Conservation (phyloP, 2,329 filamentous ascomycete genomes). For the Myriosclerotinia curreyana region DNA sequence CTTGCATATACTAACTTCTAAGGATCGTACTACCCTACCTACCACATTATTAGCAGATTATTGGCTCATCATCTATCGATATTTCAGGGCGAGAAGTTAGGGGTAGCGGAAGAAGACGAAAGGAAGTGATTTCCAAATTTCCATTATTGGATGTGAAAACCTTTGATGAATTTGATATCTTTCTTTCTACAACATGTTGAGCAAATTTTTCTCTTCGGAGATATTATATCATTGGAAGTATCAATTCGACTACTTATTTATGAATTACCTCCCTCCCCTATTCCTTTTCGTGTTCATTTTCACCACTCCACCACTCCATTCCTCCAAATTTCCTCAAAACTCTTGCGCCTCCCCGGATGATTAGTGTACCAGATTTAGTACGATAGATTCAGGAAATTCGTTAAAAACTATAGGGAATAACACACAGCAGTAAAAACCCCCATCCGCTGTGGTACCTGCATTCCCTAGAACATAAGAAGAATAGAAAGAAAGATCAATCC, state of each 20-base stretch:
- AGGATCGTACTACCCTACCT: too few relatives aligned
- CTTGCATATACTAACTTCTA: too few relatives aligned
- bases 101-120: not conserved
- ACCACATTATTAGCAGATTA: too few relatives aligned
- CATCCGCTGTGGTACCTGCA: slow-evolving; percentile 7
- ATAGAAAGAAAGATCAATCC: not conserved
- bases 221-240: not conserved
- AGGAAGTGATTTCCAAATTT: not conserved
- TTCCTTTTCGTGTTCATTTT: not conserved
- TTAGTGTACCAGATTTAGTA: not conserved
- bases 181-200: not conserved
- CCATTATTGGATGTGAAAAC: too few relatives aligned
- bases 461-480: slow-evolving; percentile 3
- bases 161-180: not conserved
- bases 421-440: not conserved
- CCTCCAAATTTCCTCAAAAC: not conserved
- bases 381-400: slow-evolving; percentile 3
- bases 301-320: not conserved
- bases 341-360: not conserved
- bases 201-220: not conserved
- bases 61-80: too few relatives aligned
- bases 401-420: not conserved
- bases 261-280: not conserved
- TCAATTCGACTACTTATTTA: not conserved
- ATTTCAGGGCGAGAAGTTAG: not conserved